These are phyloP conservation scores for Earliella scabrosa DNA, from an alignment of 1,284 basidiomycete genomes.

Conservation along the genomic window DNA sequence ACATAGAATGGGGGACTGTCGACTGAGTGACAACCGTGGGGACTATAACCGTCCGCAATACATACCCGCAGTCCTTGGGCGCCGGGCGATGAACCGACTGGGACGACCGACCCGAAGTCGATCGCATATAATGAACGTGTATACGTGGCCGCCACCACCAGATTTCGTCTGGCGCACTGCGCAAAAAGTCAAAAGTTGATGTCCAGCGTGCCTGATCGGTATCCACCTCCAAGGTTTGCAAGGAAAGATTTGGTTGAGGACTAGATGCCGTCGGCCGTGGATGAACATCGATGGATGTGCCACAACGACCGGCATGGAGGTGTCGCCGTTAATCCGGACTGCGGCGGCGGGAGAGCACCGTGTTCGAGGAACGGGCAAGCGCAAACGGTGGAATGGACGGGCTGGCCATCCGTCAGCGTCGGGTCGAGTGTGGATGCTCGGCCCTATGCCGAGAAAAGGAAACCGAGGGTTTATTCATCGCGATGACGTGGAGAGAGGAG, in stretches of 20 bases:
- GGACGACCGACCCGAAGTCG: not conserved
- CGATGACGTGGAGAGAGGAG: not conserved
- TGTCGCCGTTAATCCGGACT: not conserved
- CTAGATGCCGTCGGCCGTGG: too few relatives aligned
- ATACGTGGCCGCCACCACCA: not conserved
- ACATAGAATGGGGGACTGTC: not conserved
- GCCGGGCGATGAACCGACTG: not conserved
- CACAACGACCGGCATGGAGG: not conserved
- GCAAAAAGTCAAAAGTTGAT: not conserved
- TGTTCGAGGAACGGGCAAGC: not conserved
- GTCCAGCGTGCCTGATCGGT: slow-evolving; percentile 19
- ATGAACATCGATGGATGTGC: not conserved
- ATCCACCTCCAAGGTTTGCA: slow-evolving; percentile 4
- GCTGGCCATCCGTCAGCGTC: too few relatives aligned
- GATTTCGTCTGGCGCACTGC: not conserved
- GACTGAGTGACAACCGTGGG: not conserved
- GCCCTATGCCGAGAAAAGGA: not conserved
- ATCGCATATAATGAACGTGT: not conserved
- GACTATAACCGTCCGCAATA: not conserved
- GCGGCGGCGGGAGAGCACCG: not conserved
- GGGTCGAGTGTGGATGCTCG: too few relatives aligned
- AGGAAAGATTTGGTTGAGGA: not conserved
- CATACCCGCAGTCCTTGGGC: not conserved
- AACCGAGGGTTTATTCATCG: not conserved
- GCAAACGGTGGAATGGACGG: too few relatives aligned